Conservation (phyloP, 768 basidiomycete species). For the Tulasnella sp. region DNA sequence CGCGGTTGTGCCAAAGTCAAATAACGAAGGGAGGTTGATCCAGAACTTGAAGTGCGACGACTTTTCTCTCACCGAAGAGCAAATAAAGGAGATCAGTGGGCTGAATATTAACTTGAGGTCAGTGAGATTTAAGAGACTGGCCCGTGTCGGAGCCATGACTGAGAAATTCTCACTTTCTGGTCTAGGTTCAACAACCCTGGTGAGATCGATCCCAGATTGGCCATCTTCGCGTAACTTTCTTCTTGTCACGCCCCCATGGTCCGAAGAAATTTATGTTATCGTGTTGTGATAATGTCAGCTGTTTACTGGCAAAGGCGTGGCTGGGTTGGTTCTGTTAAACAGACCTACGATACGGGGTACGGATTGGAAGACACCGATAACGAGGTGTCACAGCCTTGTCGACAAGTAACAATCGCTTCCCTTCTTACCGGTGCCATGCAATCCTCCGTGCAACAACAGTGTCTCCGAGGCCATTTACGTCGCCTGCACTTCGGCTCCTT, state of each 20-base stretch:
- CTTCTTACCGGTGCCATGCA: no score
- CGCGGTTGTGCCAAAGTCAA: conserved; percentile 67
- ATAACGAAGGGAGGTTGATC: conserved; percentile 33
- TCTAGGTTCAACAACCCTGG: conserved; percentile 58
- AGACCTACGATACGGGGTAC: no score
- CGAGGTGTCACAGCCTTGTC: no score
- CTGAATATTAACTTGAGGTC: conserved; percentile 58
- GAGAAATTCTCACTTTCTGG: no score
- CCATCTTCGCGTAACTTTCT: conserved; percentile 52
- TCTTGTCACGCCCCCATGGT: conserved; percentile 7
- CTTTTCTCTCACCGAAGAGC: conserved; percentile 44
- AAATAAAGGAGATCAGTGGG: conserved; percentile 44
- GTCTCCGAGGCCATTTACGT: no score
- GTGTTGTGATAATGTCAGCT: neutral
- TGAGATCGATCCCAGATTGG: conserved; percentile 51
- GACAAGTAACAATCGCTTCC: no score
- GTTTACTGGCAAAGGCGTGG: no score
- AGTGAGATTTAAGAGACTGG: conserved; percentile 21
- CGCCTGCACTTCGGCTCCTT: no score
- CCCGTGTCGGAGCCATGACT: neutral
- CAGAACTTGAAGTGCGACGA: conserved; percentile 43
- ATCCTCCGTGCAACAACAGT: no score
- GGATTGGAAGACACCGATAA: no score
- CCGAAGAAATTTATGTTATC: neutral
- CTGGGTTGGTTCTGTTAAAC: no score